Base-by-base conservation (phyloP, 1,284 basidiomycete species). In the Sanghuangporus weigelae region DNA sequence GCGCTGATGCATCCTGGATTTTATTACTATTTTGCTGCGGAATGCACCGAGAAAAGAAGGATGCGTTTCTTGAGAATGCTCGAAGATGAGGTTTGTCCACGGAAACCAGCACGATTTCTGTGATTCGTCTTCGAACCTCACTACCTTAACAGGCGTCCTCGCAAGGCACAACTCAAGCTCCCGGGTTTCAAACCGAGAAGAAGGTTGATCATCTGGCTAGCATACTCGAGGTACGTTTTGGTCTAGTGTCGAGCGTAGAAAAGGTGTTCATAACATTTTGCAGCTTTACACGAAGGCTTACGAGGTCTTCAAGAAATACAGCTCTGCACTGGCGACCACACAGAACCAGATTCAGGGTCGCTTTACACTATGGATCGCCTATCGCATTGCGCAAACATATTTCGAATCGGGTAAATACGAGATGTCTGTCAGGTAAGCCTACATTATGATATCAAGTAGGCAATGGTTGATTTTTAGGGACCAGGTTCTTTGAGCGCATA, bases 251-350 rank as follows among this genome's bases (percentile, higher is more conserved):
- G 50, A 23, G 14, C 56, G 14, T 42, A 50, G 26, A 7, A 12
- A 42, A 42, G n/a, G 12, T 46, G 19, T 42, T n/a, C 40, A 11
- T 42, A n/a, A 42, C 40, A 7, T 42, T 11, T 11, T 11, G 11
- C 63, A 95, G 91, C 81, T 97, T 0, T 95, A 93, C 70, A 95
- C 92, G 1, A 93, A 95, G 71, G 83, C 95, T 1, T 96, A 96
- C 72, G 90, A 95, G 68, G 73, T 93, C 10, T 93, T 96, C 79
- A 96, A 95, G 75, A 88, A 85, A 67, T 82, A 89, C 69, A 79
- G 77, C 44, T 5, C 61, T 7, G 59, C 16, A 14, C 40, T 67
- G 50, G 73, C 72, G 62, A 81, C 68, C 59, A 62, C 62, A 11
- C 77, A 79, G 39, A 79, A 78, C 39, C 85, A 67, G 26, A 63